phyloP scores from a whole-genome alignment of 2,329 filamentous ascomycete species.

The Coniochaeta prunicola region DNA sequence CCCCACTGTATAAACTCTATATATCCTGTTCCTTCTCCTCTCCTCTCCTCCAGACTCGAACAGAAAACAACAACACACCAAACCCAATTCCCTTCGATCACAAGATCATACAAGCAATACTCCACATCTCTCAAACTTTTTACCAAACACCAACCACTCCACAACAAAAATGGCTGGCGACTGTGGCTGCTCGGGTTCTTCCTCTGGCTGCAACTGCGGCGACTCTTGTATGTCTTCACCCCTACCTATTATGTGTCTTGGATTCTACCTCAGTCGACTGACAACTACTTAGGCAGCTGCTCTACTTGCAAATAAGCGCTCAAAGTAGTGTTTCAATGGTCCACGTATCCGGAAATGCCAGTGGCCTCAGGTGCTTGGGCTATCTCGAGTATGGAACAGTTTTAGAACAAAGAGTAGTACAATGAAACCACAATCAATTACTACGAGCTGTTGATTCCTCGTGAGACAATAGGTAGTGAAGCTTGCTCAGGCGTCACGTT shows the following conservation, averaged over 20 bases:
- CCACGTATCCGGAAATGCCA: background rate
- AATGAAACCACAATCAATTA: too few relatives aligned
- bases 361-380: background rate
- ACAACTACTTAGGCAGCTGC: background rate
- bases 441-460: too few relatives aligned
- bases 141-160: background rate
- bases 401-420: too few relatives aligned
- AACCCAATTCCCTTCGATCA: too few relatives aligned
- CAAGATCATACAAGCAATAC: background rate
- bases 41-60: background rate
- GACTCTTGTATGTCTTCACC: background rate
- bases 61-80: background rate
- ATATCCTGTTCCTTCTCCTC: background rate
- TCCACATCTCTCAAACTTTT: background rate
- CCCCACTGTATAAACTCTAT: background rate
- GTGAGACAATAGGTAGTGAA: too few relatives aligned
- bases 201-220: background rate
- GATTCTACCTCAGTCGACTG: background rate
- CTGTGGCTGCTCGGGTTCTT: background rate
- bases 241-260: too few relatives aligned
- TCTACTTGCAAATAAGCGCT: background rate
- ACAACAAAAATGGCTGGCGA: background rate
- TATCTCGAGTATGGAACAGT: too few relatives aligned
- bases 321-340: background rate
- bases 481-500: too few relatives aligned